Base-by-base conservation (phyloP, 176 grass and related monocot genomes). In the Neostapfia colusana region DNA sequence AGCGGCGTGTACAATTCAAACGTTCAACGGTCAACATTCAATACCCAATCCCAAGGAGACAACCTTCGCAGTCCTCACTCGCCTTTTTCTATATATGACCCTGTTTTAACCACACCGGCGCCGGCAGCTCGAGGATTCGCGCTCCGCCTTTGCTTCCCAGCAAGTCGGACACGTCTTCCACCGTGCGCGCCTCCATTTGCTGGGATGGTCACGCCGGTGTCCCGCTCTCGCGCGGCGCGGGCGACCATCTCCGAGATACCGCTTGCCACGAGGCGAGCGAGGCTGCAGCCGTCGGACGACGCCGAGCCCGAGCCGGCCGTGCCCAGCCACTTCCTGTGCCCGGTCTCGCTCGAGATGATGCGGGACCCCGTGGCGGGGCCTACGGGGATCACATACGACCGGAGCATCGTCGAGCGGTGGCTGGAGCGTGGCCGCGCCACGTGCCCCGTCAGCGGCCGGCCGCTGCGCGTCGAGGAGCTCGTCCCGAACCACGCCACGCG, bases 21-120 rank as follows among this genome's bases (percentile, higher is more conserved):
- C 64, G 8, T 89, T 93, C 84, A 89, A 93, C 84, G 90, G 90
- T 93, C 90, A 93, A 87, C 81, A 51, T 89, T 93, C 90, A 89
- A 93, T 79, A 58, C 40, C 80, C 79, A 65, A 71, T 74, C 84
- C 80, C 81, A 80, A 79, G 24, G 51, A 72, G 62, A 18, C 6
- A 67, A 66, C 39, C 38, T 10, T 63, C 18, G 14, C 45, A 1
- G 69, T 78, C 74, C 60, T 55, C 63, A 59, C 36, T 39, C 13
- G 0, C 4, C 0, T 6, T 21, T 18, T 8, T 38, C 86, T 88
- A 84, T 79, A 83, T 74, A 83, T 54, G 53, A 25, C 61, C 2
- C 5, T 18, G 1, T 36, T 27, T 35, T 21, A 60, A 41, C 75
- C 75, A 28, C 42, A 7, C 31, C 13, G 45, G 14, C 45, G 45